These are phyloP conservation scores for Coemansia sp. DNA, from an alignment of 192 early-diverging fungal genomes.

Conservation along the genomic window DNA sequence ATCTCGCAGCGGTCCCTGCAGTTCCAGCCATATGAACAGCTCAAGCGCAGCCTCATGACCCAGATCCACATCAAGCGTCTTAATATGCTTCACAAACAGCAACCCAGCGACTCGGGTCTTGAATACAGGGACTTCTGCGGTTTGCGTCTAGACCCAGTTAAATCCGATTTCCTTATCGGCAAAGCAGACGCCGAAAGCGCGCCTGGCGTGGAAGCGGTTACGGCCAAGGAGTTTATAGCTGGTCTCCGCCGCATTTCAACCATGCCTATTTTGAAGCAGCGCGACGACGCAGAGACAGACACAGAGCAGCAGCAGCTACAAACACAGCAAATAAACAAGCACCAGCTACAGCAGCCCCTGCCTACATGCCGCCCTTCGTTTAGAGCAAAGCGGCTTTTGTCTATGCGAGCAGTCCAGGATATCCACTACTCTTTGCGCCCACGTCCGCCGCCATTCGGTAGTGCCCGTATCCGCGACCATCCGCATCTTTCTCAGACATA, in stretches of 20 bases:
- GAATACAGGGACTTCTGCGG: neutral
- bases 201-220: neutral
- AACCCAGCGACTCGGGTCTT: constrained; percentile 12
- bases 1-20: constrained; percentile 18
- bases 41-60: constrained; percentile 20
- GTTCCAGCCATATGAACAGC: constrained; percentile 16
- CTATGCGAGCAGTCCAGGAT: constrained; percentile 16
- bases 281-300: neutral
- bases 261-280: constrained; percentile 22
- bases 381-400: constrained; percentile 15
- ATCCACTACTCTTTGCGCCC: constrained; percentile 29
- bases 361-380: neutral
- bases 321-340: neutral
- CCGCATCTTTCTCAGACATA: neutral
- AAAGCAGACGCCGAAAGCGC: neutral
- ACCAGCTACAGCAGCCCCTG: neutral
- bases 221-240: constrained; percentile 5
- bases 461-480: neutral
- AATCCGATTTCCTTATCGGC: neutral
- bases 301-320: neutral
- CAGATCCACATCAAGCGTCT: constrained; percentile 12
- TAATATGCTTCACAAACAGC: constrained; percentile 6
- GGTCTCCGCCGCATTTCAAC: constrained; percentile 31
- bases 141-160: neutral
- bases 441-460: constrained; percentile 12